A percentile compares a stretch with the other conserved stretches of the same genome.
These are phyloP conservation scores for Protomyces pachydermus DNA, from an alignment of 1,139 yeast species.

Conservation along the genomic window DNA sequence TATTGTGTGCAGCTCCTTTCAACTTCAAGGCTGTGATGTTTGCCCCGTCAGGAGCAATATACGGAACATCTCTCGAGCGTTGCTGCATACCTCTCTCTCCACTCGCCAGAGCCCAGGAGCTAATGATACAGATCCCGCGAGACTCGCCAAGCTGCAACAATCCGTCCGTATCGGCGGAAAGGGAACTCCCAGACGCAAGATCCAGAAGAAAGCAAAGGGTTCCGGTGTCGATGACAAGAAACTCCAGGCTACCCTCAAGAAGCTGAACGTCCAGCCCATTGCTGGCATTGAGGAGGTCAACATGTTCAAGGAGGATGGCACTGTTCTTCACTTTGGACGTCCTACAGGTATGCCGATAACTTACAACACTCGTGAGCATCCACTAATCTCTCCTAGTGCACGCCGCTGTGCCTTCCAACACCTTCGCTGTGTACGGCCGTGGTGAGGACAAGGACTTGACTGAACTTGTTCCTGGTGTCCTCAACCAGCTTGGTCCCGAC, in stretches of 20 bases:
- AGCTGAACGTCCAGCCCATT: slow-evolving; percentile 82
- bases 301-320: slow-evolving; percentile 95
- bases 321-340: slow-evolving; percentile 79
- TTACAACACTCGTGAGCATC: not conserved
- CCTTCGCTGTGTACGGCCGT: slow-evolving; percentile 91
- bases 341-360: slow-evolving; percentile 33
- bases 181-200: slow-evolving; percentile 58
- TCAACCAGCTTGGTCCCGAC: slow-evolving; percentile 96
- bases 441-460: slow-evolving; percentile 90
- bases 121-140: slow-evolving; percentile 33
- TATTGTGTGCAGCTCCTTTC: too few relatives aligned
- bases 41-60: too few relatives aligned
- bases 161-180: slow-evolving; percentile 46
- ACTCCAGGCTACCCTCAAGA: slow-evolving; percentile 82
- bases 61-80: too few relatives aligned
- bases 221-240: slow-evolving; percentile 78
- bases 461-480: slow-evolving; percentile 89
- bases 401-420: slow-evolving; percentile 85
- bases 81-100: too few relatives aligned
- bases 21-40: too few relatives aligned
- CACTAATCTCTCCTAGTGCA: slow-evolving; percentile 65
- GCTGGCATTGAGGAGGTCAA: slow-evolving; percentile 94
- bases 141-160: slow-evolving; percentile 43
- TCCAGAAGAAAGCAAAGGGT: slow-evolving; percentile 66
- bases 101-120: not conserved